A percentile compares a stretch with the other conserved stretches of the same genome.
Evolutionary conservation across 345 rosid species (phyloP).

Genomic region (Eucalyptus regnans): DNA sequence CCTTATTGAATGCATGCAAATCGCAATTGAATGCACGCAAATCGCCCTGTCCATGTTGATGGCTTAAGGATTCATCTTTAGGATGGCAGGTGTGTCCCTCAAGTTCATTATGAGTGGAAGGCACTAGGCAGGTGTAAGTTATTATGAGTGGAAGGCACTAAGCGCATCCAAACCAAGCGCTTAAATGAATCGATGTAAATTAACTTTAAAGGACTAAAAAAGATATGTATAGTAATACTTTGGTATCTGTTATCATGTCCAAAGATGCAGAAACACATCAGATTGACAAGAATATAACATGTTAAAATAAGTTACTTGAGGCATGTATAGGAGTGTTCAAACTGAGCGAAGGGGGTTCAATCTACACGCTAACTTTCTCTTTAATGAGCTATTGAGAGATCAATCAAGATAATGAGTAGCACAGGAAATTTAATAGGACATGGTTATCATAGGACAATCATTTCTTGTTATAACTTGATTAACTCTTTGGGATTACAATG

Average conservation of each 20-base stretch:
- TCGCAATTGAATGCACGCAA: neutral
- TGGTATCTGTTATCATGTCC: neutral
- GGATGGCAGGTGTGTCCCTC: neutral
- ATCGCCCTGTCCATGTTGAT: neutral
- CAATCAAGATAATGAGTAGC: neutral
- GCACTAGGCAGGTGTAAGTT: neutral
- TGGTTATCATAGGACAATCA: neutral
- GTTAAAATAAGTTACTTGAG: neutral
- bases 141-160: neutral
- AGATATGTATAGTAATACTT: neutral
- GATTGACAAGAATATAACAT: neutral
- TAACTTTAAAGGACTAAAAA: neutral
- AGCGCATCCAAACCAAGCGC: neutral
- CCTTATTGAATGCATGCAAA: neutral
- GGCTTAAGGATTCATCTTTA: neutral
- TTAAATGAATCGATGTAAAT: neutral
- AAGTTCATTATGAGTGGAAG: neutral
- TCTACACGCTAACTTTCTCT: neutral
- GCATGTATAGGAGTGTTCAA: neutral
- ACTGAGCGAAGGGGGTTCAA: neutral
- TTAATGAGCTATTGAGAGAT: neutral
- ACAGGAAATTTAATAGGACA: neutral
- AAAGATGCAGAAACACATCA: neutral
- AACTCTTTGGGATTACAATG: neutral
- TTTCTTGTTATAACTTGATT: neutral